phyloP scores from a whole-genome alignment of 352 stramenopile species.

The Phytopythium oedochilum region DNA sequence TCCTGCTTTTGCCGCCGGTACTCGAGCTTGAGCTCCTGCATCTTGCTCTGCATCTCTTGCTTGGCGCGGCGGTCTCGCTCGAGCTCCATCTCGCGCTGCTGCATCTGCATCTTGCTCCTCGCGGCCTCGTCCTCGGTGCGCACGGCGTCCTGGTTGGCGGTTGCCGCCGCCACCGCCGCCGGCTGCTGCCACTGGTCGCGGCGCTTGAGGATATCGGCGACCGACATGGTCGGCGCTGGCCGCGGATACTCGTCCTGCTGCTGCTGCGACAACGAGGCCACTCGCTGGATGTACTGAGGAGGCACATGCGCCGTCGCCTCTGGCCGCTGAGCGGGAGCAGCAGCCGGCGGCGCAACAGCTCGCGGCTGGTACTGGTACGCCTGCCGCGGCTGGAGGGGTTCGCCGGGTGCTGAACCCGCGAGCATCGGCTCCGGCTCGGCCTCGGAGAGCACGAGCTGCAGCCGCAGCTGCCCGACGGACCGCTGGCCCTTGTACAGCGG shows the following conservation, averaged over 20 bases:
- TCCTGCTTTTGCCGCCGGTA: background rate
- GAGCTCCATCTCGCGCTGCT: slow-evolving; percentile 5
- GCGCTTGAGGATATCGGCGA: slow-evolving; percentile 5
- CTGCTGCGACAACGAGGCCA: background rate
- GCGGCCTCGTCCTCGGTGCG: background rate
- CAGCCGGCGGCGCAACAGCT: background rate
- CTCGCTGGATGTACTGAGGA: background rate
- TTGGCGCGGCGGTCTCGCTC: slow-evolving; percentile 1
- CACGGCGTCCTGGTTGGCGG: background rate
- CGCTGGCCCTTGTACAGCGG: slow-evolving; percentile 45
- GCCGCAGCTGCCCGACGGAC: slow-evolving; percentile 32
- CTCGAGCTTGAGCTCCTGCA: background rate
- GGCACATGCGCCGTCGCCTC: background rate
- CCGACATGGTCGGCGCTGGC: slow-evolving; percentile 1
- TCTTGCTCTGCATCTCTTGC: background rate
- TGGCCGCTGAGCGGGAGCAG: background rate
- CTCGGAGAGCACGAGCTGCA: slow-evolving; percentile 46
- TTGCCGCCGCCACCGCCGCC: background rate
- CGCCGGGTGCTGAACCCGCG: background rate
- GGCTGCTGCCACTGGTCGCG: background rate
- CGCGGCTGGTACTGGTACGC: slow-evolving; percentile 1
- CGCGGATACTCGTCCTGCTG: background rate
- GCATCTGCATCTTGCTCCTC: slow-evolving; percentile 3
- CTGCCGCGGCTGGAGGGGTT: background rate
- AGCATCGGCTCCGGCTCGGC: background rate